Evolutionary conservation across 73 alveolate genomes (phyloP), one percentile per base, ranked within the genome.

Genomic region (Paramecium caudatum): DNA sequence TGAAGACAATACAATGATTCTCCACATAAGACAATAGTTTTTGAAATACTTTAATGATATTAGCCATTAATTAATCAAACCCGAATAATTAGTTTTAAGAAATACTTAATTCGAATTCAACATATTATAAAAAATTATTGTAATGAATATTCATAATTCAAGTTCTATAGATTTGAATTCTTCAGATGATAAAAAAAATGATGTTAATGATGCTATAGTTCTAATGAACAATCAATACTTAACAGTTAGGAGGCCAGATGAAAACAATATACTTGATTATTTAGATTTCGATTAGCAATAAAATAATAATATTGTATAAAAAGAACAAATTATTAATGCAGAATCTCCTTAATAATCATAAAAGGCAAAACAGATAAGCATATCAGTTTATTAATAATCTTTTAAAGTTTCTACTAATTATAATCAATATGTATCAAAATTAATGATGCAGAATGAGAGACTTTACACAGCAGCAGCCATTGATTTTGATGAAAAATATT

Each of bases 221-320:
- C 27, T 36, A 30, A 30, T 65, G 47, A 65, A 65, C 61, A 65
- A 65, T 65, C 48, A 65, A 65, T 65, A 32, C 34, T 43, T 65
- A 0, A 30, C 32, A 33, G 83, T 65, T 0, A 65, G 83, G 34
- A 65, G 83, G 34, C 83, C 83, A 16, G 34, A 65, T 65, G 83
- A 65, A 65, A 43, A 65, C 15, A 65, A 65, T 33, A 36, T 65
- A 32, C 39, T 65, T 17, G 83, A 65, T 33, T 65, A 33, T 65
- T 32, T 65, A 33, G 34, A 65, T 32, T 30, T 16, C 17, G 83
- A 65, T 15, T 8, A 65, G 16, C 83, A 33, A 65, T 32, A 65
- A 6, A 65, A 65, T 33, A 33, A 65, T 25, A 32, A 65, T 32
- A 27, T 55, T 19, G 30, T 43, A 55, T 55, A 37, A 2, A 55